Percentiles rank a stretch among this genome's conserved stretches.
These are phyloP conservation scores for Solanum lycopersicoides DNA, from an alignment of 257 asterid genomes.

Conservation along the genomic window DNA sequence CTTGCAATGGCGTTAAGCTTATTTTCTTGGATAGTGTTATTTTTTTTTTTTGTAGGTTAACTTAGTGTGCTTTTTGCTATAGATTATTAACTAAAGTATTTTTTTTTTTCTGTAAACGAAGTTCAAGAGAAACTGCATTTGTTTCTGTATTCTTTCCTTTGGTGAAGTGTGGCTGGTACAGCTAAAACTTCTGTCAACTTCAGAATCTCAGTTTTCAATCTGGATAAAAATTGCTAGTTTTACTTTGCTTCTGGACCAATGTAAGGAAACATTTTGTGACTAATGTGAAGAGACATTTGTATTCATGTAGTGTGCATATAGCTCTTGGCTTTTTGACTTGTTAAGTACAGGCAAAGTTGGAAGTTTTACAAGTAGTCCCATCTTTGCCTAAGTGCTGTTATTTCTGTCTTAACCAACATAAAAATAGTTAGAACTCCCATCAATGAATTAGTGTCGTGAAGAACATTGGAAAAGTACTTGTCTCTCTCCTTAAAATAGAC, in stretches of 20 bases:
- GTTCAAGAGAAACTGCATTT: not conserved
- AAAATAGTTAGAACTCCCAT: not conserved
- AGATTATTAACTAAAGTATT: not conserved
- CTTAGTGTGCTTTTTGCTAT: constrained; percentile 9
- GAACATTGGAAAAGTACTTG: not conserved
- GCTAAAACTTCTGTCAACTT: not conserved
- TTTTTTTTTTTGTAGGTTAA: constrained; percentile 24
- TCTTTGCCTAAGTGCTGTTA: not conserved
- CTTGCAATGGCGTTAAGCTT: constrained; percentile 33
- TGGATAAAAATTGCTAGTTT: not conserved
- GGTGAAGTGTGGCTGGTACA: not conserved
- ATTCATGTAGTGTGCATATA: not conserved
- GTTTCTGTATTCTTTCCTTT: not conserved
- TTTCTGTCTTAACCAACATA: not conserved
- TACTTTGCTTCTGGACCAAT: not conserved
- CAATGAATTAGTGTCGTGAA: not conserved
- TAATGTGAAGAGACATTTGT: not conserved
- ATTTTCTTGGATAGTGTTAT: not conserved
- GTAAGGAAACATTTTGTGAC: not conserved
- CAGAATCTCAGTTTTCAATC: not conserved
- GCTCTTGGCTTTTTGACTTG: not conserved
- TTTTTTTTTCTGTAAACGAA: constrained; percentile 13
- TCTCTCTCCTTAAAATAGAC: no score
- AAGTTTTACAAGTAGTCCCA: not conserved
- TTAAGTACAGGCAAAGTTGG: not conserved